Percentiles rank a stretch among this genome's conserved stretches.
These are phyloP conservation scores for Alternaria alternata DNA, from an alignment of 2,329 filamentous ascomycete genomes.

Conservation along the genomic window DNA sequence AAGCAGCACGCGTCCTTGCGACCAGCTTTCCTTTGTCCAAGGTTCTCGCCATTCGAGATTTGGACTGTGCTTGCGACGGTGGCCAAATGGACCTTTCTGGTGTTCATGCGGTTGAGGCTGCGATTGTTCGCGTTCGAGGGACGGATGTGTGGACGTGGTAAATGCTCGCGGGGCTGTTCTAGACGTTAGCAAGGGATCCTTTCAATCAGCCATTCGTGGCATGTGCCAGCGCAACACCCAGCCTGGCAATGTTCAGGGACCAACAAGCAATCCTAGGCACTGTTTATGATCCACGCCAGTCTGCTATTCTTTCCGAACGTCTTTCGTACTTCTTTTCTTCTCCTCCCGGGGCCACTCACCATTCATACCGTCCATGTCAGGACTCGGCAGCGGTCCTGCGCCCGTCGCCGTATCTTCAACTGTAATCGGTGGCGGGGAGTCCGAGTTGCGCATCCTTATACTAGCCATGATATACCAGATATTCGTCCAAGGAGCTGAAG, in stretches of 20 bases:
- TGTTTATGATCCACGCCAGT: neutral
- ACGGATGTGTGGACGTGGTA: slow-evolving; percentile 20
- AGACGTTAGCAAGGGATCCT: slow-evolving; percentile 6
- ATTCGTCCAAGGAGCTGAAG: neutral
- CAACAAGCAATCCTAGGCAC: neutral
- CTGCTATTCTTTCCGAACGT: neutral
- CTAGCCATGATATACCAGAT: slow-evolving; percentile 10
- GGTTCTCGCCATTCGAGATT: slow-evolving; percentile 49
- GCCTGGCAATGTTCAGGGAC: neutral
- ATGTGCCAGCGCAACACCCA: neutral
- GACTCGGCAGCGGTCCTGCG: slow-evolving; percentile 30
- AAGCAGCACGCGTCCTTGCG: slow-evolving; percentile 58
- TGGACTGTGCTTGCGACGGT: slow-evolving; percentile 45
- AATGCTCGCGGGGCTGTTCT: slow-evolving; percentile 28
- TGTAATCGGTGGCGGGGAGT: slow-evolving; percentile 44
- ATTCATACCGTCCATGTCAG: slow-evolving; percentile 26
- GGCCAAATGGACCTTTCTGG: slow-evolving; percentile 32
- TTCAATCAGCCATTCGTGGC: neutral
- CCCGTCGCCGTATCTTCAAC: slow-evolving; percentile 45
- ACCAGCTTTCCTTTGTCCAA: slow-evolving; percentile 50
- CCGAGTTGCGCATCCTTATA: slow-evolving; percentile 16
- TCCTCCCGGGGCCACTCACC: slow-evolving; percentile 15
- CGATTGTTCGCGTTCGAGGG: slow-evolving; percentile 19
- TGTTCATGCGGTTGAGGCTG: slow-evolving; percentile 20
- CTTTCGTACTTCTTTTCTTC: neutral